These are phyloP conservation scores for Grosmannia clavigera DNA, from an alignment of 2,329 filamentous ascomycete species.

Conservation along the genomic window DNA sequence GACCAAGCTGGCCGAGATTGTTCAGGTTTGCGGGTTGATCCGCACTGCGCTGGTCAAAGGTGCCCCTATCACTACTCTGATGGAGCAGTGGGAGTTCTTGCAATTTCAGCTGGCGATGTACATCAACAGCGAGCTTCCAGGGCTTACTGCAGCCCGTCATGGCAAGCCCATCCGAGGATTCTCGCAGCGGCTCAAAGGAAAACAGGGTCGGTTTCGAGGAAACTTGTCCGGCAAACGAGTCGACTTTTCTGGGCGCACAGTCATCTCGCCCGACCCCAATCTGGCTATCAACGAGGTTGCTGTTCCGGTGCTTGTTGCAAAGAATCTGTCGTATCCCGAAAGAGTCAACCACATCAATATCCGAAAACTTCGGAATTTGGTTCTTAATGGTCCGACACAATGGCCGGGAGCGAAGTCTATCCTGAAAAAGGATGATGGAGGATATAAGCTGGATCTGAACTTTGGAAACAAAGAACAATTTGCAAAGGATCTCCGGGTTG, in stretches of 20 bases:
- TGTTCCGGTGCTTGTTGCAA: conserved; percentile 82
- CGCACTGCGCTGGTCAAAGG: conserved; percentile 72
- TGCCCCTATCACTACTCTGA: conserved; percentile 74
- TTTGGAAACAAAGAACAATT: conserved; percentile 58
- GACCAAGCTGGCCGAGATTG: conserved; percentile 91
- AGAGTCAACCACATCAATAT: conserved; percentile 76
- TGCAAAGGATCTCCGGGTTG: conserved; percentile 64
- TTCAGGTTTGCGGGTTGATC: conserved; percentile 82
- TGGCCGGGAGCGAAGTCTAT: conserved; percentile 64
- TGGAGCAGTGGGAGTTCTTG: conserved; percentile 97
- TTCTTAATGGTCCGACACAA: conserved; percentile 61
- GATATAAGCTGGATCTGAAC: conserved; percentile 62
- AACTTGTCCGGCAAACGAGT: conserved; percentile 97
- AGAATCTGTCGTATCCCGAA: conserved; percentile 92
- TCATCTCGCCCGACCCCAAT: conserved; percentile 96
- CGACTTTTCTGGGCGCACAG: conserved; percentile 92
- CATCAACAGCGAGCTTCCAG: conserved; percentile 92
- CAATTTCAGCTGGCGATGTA: conserved; percentile 95
- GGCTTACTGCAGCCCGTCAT: conserved; percentile 75
- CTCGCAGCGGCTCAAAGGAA: conserved; percentile 90
- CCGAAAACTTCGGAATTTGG: conserved; percentile 61
- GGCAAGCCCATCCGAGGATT: conserved; percentile 87
- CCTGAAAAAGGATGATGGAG: conserved; percentile 47
- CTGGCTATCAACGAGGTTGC: conserved; percentile 88
- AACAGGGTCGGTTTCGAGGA: conserved; percentile 92